Conservation (phyloP, 73 alveolate genomes). For the Paramecium sexaurelia region DNA sequence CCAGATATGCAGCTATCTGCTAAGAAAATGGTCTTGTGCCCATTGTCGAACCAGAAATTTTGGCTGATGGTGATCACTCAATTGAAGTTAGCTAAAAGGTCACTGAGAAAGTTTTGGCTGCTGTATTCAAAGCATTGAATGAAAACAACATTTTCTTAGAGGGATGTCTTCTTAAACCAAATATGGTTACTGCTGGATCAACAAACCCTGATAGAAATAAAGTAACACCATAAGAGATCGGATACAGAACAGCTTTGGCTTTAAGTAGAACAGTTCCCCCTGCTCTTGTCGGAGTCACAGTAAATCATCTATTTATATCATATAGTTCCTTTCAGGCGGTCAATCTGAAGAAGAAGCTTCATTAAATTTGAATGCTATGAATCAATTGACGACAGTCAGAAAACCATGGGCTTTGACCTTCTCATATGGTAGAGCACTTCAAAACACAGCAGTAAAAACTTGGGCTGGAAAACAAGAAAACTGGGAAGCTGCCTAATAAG, state of each 20-base stretch:
- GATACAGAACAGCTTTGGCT: constrained; percentile 89
- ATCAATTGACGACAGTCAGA: constrained; percentile 77
- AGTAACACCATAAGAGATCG: constrained; percentile 88
- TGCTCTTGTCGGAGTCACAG: constrained; percentile 92
- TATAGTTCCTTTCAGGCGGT: constrained; percentile 93
- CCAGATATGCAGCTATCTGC: constrained; percentile 98
- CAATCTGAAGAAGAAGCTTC: constrained; percentile 97
- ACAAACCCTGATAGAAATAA: constrained; percentile 79
- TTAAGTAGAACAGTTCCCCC: constrained; percentile 95
- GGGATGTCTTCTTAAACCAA: constrained; percentile 97
- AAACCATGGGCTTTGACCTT: constrained; percentile 95
- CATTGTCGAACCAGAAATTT: constrained; percentile 98
- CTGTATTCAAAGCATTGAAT: constrained; percentile 86
- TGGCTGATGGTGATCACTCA: constrained; percentile 95
- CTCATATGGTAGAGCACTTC: constrained; percentile 98
- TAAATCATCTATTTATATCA: neutral
- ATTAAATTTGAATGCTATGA: constrained; percentile 94
- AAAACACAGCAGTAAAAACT: constrained; percentile 91
- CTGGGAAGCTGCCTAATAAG: constrained; percentile 91
- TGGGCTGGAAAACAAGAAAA: constrained; percentile 97
- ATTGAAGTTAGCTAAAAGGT: constrained; percentile 90
- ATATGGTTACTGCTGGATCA: constrained; percentile 98
- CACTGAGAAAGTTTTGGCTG: constrained; percentile 95
- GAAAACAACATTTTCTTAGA: constrained; percentile 91
- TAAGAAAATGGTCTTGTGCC: constrained; percentile 98